Percentiles rank a stretch among this genome's conserved stretches.
These are phyloP conservation scores for Helminthosporium solani DNA, from an alignment of 2,329 filamentous ascomycete species.

Conservation along the genomic window DNA sequence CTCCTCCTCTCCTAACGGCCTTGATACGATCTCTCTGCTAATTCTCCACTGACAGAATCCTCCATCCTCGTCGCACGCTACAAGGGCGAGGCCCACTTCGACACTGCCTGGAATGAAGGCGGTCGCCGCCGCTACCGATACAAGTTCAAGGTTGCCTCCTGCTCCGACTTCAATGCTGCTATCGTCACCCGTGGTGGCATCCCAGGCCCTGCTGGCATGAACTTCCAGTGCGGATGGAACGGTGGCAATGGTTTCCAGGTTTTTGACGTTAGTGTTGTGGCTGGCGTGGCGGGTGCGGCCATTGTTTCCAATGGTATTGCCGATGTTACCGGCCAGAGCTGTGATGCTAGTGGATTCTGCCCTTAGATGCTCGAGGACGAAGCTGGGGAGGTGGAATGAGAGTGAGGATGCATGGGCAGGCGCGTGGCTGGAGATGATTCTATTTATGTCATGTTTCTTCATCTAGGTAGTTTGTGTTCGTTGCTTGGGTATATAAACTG, in stretches of 20 bases:
- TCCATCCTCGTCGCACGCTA: not conserved
- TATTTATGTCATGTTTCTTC: not conserved
- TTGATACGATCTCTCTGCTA: not conserved
- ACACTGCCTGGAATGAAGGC: not conserved
- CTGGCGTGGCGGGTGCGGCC: not conserved
- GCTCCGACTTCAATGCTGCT: not conserved
- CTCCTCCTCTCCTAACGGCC: not conserved
- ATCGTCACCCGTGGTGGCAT: not conserved
- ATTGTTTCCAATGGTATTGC: not conserved
- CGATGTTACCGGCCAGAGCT: constrained; percentile 1
- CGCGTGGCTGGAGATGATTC: no score
- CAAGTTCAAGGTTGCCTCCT: not conserved
- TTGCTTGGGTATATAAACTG: no score
- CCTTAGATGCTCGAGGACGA: not conserved
- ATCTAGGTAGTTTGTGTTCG: not conserved
- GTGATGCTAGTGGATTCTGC: constrained; percentile 1
- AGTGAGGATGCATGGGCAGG: no score
- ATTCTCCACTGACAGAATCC: not conserved
- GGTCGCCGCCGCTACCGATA: constrained; percentile 1
- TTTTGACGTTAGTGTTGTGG: constrained; percentile 3
- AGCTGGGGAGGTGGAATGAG: not conserved
- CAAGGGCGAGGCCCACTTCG: constrained; percentile 1
- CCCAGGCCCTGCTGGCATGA: constrained; percentile 2
- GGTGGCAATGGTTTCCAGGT: not conserved
- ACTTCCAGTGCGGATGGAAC: constrained; percentile 1